Evolutionary conservation across 1,284 basidiomycete species (phyloP).

Genomic region (Fomitiporia mediterranea): DNA sequence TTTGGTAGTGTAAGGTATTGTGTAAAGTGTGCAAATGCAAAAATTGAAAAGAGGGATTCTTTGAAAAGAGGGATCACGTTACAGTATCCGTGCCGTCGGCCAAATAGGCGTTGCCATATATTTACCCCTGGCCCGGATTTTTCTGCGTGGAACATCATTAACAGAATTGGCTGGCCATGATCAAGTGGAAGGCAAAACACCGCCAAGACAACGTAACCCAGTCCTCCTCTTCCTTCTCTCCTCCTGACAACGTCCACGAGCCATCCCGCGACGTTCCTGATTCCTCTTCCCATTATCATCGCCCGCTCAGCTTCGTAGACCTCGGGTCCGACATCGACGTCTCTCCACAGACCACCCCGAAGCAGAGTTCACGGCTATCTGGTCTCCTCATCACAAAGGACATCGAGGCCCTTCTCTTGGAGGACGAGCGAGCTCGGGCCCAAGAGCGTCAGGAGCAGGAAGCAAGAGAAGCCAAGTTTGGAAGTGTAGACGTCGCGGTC

Average conservation of each 20-base stretch:
- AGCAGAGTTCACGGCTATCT: not conserved
- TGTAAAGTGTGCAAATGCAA: too few species aligned
- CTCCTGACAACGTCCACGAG: not conserved
- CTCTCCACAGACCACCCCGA: not conserved
- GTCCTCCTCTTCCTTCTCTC: not conserved
- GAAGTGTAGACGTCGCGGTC: not conserved
- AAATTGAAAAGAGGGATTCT: too few species aligned
- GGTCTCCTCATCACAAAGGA: conserved; percentile 51
- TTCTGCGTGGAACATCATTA: conserved; percentile 1
- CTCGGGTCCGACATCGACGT: not conserved
- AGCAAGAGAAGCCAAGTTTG: not conserved
- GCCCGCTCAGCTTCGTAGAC: not conserved
- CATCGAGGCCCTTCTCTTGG: conserved; percentile 56
- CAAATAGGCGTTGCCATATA: not conserved
- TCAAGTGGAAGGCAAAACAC: conserved; percentile 13
- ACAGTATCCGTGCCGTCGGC: not conserved
- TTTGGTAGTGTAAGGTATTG: too few species aligned
- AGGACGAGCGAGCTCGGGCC: conserved; percentile 41
- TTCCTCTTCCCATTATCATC: too few species aligned
- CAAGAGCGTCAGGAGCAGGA: not conserved
- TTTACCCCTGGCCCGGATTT: not conserved
- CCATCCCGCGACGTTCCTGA: not conserved
- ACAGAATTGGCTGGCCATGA: not conserved
- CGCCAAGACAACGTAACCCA: conserved; percentile 4
- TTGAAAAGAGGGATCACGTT: too few species aligned